Evolutionary conservation across 495 filamentous ascomycete species (phyloP).

Genomic region (Annulohypoxylon maeteangense): DNA sequence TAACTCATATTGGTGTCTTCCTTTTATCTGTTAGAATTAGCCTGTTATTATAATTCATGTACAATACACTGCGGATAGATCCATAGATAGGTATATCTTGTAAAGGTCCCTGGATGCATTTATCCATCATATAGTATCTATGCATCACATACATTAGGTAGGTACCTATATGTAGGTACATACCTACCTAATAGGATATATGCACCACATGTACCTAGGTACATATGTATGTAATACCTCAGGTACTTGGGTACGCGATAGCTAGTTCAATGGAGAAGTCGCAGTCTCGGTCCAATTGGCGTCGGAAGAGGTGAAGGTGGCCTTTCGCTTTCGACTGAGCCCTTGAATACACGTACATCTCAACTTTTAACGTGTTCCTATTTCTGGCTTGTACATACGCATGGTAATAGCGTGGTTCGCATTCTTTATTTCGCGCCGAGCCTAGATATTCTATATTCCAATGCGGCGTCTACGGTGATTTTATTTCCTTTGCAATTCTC

Average conservation of each 20-base stretch:
- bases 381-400: conserved; percentile 10
- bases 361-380: conserved; percentile 21
- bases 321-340: conserved; percentile 40
- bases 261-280: neutral
- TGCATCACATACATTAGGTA: too few relatives aligned
- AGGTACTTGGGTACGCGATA: neutral
- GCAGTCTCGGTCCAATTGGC: conserved; percentile 31
- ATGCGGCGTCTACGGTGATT: conserved; percentile 42
- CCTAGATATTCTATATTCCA: conserved; percentile 27
- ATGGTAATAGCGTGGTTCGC: conserved; percentile 17
- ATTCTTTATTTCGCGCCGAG: conserved; percentile 28
- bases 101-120: too few relatives aligned
- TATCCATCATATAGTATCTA: too few relatives aligned
- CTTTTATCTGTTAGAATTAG: too few relatives aligned
- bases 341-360: conserved; percentile 16
- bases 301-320: conserved; percentile 47
- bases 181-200: neutral
- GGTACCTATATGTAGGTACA: too few relatives aligned
- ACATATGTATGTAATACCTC: neutral
- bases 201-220: neutral
- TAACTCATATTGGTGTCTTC: too few relatives aligned
- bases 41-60: too few relatives aligned
- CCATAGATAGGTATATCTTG: too few relatives aligned
- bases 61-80: too few relatives aligned
- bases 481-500: conserved; percentile 22